These are phyloP conservation scores for Aspergillus sparsus DNA, from an alignment of 495 filamentous ascomycete genomes.

Conservation along the genomic window DNA sequence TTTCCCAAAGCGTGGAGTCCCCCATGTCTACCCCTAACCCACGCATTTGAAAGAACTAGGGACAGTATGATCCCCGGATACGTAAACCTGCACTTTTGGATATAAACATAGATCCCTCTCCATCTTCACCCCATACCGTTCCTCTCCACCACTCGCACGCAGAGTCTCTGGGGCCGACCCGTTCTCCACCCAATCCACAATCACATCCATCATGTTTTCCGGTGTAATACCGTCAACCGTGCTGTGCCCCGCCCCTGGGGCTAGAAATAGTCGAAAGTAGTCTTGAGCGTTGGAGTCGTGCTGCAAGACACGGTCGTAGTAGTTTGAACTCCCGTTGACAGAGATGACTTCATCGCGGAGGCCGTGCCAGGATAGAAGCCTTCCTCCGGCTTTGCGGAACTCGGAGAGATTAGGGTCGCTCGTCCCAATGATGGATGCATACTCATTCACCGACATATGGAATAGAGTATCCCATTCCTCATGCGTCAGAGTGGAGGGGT, in stretches of 20 bases:
- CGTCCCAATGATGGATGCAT: constrained; percentile 33
- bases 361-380: constrained; percentile 45
- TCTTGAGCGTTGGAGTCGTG: constrained; percentile 16
- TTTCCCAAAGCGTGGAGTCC: no score
- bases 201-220: constrained; percentile 23
- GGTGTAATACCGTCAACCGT: constrained; percentile 23
- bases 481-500: constrained; percentile 29
- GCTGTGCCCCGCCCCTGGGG: constrained; percentile 28
- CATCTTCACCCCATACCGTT: no score
- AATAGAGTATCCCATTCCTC: constrained; percentile 26
- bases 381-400: constrained; percentile 38
- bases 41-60: no score
- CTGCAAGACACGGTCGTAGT: constrained; percentile 20
- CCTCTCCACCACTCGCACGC: no score
- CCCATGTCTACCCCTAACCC: no score
- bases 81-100: no score
- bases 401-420: constrained; percentile 37
- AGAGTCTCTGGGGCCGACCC: constrained; percentile 27
- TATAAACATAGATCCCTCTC: no score
- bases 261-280: constrained; percentile 26
- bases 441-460: constrained; percentile 11
- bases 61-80: no score
- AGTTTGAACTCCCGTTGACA: constrained; percentile 21
- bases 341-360: constrained; percentile 28
- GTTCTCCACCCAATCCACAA: constrained; percentile 48